These are phyloP conservation scores for Cryptococcus sp. DNA, from an alignment of 1,284 basidiomycete genomes.

Conservation along the genomic window DNA sequence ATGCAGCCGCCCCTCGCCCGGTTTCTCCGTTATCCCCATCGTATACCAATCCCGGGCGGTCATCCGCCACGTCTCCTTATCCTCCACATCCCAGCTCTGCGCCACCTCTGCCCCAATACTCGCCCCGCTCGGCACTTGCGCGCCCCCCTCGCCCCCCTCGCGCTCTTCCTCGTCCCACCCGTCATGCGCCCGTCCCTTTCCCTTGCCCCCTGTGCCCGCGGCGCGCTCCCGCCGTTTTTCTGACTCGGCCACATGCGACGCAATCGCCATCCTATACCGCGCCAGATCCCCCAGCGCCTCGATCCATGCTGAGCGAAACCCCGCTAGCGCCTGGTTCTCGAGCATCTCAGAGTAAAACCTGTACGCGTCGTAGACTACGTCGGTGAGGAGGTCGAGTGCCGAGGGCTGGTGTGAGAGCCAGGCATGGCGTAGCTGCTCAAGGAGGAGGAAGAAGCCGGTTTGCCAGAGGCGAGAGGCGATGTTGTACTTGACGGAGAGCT, in stretches of 20 bases:
- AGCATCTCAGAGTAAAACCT: slow-evolving; percentile 85
- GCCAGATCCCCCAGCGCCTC: slow-evolving; percentile 95
- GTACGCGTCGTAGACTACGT: slow-evolving; percentile 94
- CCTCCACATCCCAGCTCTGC: slow-evolving; percentile 79
- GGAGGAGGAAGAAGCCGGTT: slow-evolving; percentile 80
- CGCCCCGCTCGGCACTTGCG: slow-evolving; percentile 52
- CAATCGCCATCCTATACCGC: slow-evolving; percentile 91
- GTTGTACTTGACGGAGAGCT: slow-evolving; percentile 89
- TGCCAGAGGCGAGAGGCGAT: slow-evolving; percentile 93
- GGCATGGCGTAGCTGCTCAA: slow-evolving; percentile 82
- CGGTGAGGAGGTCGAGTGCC: slow-evolving; percentile 68
- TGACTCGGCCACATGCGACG: slow-evolving; percentile 49
- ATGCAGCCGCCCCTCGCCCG: slow-evolving; percentile 86
- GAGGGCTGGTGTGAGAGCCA: slow-evolving; percentile 52
- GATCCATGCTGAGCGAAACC: slow-evolving; percentile 81
- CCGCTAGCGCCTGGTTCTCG: slow-evolving; percentile 69
- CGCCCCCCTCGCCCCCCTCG: slow-evolving; percentile 14
- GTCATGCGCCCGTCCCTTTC: slow-evolving; percentile 4
- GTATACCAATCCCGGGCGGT: slow-evolving; percentile 93
- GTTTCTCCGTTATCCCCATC: slow-evolving; percentile 77
- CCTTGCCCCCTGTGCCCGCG: background rate
- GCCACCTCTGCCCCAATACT: slow-evolving; percentile 86
- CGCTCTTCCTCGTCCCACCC: slow-evolving; percentile 5
- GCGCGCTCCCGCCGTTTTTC: background rate
- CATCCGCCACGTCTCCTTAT: slow-evolving; percentile 86